Conservation (phyloP, 2,329 filamentous ascomycete genomes). For the Colletotrichum siamense region DNA sequence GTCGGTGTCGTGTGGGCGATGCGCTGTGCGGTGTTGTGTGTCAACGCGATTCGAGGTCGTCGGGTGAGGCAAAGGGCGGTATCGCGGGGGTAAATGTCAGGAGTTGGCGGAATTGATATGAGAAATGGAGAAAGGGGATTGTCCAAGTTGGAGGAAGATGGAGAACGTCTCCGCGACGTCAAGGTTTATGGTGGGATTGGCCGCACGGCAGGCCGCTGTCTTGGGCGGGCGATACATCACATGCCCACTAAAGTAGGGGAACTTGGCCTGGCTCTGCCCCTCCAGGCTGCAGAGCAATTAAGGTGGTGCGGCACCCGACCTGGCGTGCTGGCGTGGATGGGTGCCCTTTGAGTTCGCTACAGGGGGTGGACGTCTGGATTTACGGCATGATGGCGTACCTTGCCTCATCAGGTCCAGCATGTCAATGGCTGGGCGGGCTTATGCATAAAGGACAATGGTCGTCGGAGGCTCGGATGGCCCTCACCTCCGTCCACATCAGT, state of each 20-base stretch:
- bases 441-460: not conserved
- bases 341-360: not conserved
- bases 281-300: slow-evolving; percentile 14
- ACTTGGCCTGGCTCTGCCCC: not conserved
- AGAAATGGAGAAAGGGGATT: slow-evolving; percentile 9
- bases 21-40: not conserved
- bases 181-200: slow-evolving; percentile 11
- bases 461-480: not conserved
- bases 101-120: not conserved
- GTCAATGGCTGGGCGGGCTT: not conserved
- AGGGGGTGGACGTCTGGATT: not conserved
- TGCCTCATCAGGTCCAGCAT: not conserved
- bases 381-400: not conserved
- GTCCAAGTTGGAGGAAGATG: not conserved
- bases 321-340: not conserved
- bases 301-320: not conserved
- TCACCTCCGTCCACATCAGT: not conserved
- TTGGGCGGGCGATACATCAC: slow-evolving; percentile 11
- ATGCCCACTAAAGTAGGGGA: not conserved
- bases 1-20: not conserved
- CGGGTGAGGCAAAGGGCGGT: not conserved
- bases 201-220: not conserved
- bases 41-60: not conserved
- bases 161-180: slow-evolving; percentile 15
- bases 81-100: not conserved